Evolutionary conservation across 1,139 yeast genomes (phyloP).

Genomic region (Saccharomyces pastorianus): DNA sequence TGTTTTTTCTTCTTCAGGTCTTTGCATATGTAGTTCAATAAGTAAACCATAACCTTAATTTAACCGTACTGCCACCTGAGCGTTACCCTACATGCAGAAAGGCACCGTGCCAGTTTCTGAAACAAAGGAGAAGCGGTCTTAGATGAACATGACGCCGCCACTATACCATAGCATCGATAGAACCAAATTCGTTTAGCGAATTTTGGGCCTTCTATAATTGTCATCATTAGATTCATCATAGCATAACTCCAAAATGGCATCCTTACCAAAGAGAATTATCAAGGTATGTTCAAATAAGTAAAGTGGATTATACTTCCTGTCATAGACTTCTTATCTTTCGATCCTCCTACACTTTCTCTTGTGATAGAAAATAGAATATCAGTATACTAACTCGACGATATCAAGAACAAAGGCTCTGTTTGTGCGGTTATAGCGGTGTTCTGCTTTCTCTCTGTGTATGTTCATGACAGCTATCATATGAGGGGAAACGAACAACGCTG

Average conservation of each 20-base stretch:
- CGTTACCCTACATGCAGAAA: no score
- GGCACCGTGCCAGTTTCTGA: no score
- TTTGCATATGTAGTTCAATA: no score
- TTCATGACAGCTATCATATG: background rate
- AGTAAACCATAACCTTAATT: no score
- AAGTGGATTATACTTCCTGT: background rate
- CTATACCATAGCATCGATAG: no score
- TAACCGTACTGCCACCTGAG: no score
- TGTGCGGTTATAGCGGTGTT: background rate
- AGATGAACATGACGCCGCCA: no score
- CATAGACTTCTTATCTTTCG: background rate
- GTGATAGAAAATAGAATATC: no score
- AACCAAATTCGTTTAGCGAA: no score
- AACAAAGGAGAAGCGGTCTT: no score
- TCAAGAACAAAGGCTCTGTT: background rate
- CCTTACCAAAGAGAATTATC: slow-evolving; percentile 80
- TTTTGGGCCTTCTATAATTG: no score
- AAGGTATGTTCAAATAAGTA: slow-evolving; percentile 38
- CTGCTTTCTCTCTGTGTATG: background rate
- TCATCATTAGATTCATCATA: background rate
- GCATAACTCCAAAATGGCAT: slow-evolving; percentile 40
- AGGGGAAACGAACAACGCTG: background rate
- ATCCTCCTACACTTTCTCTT: background rate
- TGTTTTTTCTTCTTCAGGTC: no score
- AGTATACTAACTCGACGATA: background rate